phyloP scores from a whole-genome alignment of 331 rosid genomes.

The Telfairia occidentalis region DNA sequence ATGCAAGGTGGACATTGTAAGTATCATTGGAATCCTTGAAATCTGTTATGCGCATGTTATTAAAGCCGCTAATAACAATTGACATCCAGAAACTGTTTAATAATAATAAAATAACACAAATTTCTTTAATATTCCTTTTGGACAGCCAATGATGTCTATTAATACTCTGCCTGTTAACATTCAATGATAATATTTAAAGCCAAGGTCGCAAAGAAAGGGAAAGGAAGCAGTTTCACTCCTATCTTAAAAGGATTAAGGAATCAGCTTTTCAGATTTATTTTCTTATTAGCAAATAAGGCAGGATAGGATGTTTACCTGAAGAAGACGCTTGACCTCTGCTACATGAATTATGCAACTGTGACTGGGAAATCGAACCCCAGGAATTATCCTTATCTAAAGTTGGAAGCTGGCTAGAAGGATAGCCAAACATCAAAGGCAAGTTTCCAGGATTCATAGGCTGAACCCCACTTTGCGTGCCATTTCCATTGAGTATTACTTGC shows the following conservation, averaged over 20 bases:
- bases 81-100: neutral
- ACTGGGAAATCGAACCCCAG: slow-evolving; percentile 55
- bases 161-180: neutral
- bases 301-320: slow-evolving; percentile 43
- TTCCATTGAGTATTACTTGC: slow-evolving; percentile 50
- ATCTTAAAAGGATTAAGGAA: neutral
- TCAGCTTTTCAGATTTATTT: neutral
- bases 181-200: neutral
- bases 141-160: neutral
- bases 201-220: neutral
- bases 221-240: neutral
- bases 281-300: neutral
- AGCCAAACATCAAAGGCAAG: slow-evolving; percentile 70
- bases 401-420: slow-evolving; percentile 66
- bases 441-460: slow-evolving; percentile 47
- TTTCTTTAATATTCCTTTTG: neutral
- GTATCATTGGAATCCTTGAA: neutral
- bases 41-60: neutral
- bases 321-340: slow-evolving; percentile 51
- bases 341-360: slow-evolving; percentile 53
- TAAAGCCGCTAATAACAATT: neutral
- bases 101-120: neutral
- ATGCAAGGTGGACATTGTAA: neutral
- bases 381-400: slow-evolving; percentile 66
- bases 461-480: slow-evolving; percentile 28